These are phyloP conservation scores for Monosporascus sp. DNA, from an alignment of 2,329 filamentous ascomycete genomes.

Conservation along the genomic window DNA sequence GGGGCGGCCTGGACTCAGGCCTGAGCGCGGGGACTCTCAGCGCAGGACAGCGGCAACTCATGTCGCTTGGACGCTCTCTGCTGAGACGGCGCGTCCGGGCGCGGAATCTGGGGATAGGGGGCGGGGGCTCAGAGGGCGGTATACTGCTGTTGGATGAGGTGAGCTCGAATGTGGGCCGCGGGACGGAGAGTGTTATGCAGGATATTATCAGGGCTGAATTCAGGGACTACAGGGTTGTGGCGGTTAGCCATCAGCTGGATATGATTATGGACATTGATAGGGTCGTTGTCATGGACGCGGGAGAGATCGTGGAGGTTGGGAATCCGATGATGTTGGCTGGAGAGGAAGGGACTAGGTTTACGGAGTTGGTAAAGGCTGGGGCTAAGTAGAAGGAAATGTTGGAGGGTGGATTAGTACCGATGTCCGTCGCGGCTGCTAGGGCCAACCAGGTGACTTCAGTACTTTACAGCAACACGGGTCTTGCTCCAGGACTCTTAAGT, in stretches of 20 bases:
- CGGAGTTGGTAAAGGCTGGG: slow-evolving; percentile 10
- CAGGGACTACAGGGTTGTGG: slow-evolving; percentile 40
- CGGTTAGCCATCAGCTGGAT: slow-evolving; percentile 25
- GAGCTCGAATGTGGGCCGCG: slow-evolving; percentile 24
- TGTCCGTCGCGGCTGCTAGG: too few species aligned
- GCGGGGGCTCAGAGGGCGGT: slow-evolving; percentile 17
- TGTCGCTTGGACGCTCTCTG: slow-evolving; percentile 20
- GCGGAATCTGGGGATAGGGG: slow-evolving; percentile 12
- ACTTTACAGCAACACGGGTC: too few species aligned
- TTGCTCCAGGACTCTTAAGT: too few species aligned
- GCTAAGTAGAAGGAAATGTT: not conserved
- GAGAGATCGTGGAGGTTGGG: slow-evolving; percentile 35
- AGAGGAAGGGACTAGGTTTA: slow-evolving; percentile 14
- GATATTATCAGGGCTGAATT: slow-evolving; percentile 20
- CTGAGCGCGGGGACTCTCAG: slow-evolving; percentile 39
- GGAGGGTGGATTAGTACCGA: too few species aligned
- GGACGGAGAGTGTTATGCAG: slow-evolving; percentile 22
- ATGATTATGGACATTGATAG: slow-evolving; percentile 43
- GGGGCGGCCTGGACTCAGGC: slow-evolving; percentile 18
- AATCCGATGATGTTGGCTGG: slow-evolving; percentile 15
- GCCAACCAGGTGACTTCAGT: too few species aligned
- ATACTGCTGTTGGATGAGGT: slow-evolving; percentile 28
- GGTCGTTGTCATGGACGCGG: slow-evolving; percentile 42
- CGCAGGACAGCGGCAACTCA: slow-evolving; percentile 40
- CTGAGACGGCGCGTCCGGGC: slow-evolving; percentile 19